Evolutionary conservation across 2,329 filamentous ascomycete genomes (phyloP), one percentile per base, ranked within the genome.

Genomic region (Cladosporium sp.): DNA sequence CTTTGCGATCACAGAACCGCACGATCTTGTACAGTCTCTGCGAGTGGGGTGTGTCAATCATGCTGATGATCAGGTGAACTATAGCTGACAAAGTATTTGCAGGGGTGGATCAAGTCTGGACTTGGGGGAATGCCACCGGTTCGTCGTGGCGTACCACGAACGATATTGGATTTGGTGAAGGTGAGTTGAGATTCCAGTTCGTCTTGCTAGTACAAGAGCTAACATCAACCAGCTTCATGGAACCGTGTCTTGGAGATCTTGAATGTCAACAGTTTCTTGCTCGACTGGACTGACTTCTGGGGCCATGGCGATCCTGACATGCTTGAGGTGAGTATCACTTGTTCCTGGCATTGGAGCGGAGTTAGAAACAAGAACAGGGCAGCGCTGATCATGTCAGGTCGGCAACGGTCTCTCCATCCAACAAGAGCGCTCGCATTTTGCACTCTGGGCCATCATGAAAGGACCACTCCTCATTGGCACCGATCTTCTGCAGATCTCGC

Each of bases 401-500:
- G 67, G 70, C 22, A 71, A 71, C 42, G 65, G 67, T 7, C 52
- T 54, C 63, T 19, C 63, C 74, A 54, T 69, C 19, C 67, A 68
- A 11, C 71, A 74, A 57, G 70, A 73, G 49, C 64, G 68, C 20
- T 59, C 69, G 3, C 74, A 77, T 54, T 72, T 76, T 59, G 68
- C 68, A 51, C 72, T 77, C 64, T 78, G 74, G 74, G 71, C 73
- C 3, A 64, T 73, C 13, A 62, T 72, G 50, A 73, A 73, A 52
- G 74, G 72, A 3, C 74, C 75, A 1, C 60, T 76, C 22, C 65
- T 77, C 44, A 75, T 77, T 53, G 74, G 73, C 40, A 75, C 73
- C 45, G 68, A 75, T 50, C 63, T 77, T 39, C 61, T 61, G 30
- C 62, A 61, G 1, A 61, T 77, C 24, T 66, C 66, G 13, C 61